Percentiles rank a stretch among this genome's conserved stretches.
Evolutionary conservation across 371 early-diverging fungal genomes (phyloP).

Genomic region (Mortierella sp.): DNA sequence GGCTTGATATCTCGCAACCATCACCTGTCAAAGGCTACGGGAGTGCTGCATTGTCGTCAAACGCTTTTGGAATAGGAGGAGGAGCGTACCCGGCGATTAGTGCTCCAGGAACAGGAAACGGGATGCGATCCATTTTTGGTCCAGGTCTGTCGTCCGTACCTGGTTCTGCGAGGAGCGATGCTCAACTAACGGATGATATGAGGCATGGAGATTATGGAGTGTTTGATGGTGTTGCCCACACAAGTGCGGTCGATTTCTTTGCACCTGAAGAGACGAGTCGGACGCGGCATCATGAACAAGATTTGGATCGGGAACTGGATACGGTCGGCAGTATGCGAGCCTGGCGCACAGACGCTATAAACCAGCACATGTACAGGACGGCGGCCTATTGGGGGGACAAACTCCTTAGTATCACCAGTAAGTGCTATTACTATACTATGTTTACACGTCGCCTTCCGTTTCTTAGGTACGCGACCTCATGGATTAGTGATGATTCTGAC

Average conservation of each 20-base stretch:
- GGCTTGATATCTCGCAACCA: slow-evolving; percentile 35
- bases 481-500: background rate
- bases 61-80: background rate
- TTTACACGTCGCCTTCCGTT: background rate
- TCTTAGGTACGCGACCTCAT: background rate
- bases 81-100: background rate
- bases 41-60: background rate
- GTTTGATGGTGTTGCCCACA: slow-evolving; percentile 4
- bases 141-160: background rate
- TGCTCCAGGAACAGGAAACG: slow-evolving; percentile 8
- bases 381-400: slow-evolving; percentile 78
- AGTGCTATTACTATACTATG: background rate
- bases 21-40: slow-evolving; percentile 28
- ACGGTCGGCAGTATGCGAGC: slow-evolving; percentile 61
- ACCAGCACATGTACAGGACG: slow-evolving; percentile 65
- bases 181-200: background rate
- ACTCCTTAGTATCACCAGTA: slow-evolving; percentile 68
- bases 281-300: background rate
- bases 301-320: slow-evolving; percentile 23
- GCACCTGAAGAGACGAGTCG: slow-evolving; percentile 20
- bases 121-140: slow-evolving; percentile 20
- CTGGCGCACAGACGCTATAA: slow-evolving; percentile 69
- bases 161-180: slow-evolving; percentile 10
- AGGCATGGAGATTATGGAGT: slow-evolving; percentile 6
- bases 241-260: slow-evolving; percentile 24